Evolutionary conservation across 192 early-diverging fungal species (phyloP), one percentile per base, ranked within the genome.

Genomic region (Blastocladiella britannica): DNA sequence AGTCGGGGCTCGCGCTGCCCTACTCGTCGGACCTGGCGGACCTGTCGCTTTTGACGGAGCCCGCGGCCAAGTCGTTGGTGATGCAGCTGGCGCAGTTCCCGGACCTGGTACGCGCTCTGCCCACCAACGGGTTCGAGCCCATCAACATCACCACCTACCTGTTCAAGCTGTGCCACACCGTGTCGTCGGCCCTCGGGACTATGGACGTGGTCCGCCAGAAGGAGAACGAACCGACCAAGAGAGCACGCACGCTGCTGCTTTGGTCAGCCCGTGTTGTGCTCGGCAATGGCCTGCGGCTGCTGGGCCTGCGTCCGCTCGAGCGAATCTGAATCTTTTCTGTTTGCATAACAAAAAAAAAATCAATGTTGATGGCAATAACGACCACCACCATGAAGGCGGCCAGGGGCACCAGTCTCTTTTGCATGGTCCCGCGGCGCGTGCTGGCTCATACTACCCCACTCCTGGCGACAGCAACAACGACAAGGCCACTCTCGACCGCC

Each of bases 201-300:
- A 64, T 96, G 56, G 81, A 76, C 65, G 92, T 96, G 20, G 70
- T 73, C 61, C 72, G 76, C 62, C 78, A 83, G 30, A 77, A 79
- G 52, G 61, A 72, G 58, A 72, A 87, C 6, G 55, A 92, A 37
- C 88, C 89, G 28, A 76, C 86, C 60, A 76, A 87, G 61, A n/a
- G n/a, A n/a, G 89, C 92, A 20, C 83, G 91, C 57, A 63, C 93
- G 69, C 79, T 89, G 59, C 70, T 93, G 75, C 92, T 82, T 69
- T 82, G 73, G 72, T 73, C 81, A 47, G 87, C 87, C 28, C 75
- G 92, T 57, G 68, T 83, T 25, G 86, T 88, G 0, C 70, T 96
- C 7, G 82, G 87, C 51, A 96, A 93, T 63, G 85, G 82, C 22
- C 76, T 95, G 59, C 72, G 81, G 51, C 65, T 89, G 15, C 65